Conservation (phyloP, 192 early-diverging fungal genomes). For the Umbelopsis isabellina region DNA sequence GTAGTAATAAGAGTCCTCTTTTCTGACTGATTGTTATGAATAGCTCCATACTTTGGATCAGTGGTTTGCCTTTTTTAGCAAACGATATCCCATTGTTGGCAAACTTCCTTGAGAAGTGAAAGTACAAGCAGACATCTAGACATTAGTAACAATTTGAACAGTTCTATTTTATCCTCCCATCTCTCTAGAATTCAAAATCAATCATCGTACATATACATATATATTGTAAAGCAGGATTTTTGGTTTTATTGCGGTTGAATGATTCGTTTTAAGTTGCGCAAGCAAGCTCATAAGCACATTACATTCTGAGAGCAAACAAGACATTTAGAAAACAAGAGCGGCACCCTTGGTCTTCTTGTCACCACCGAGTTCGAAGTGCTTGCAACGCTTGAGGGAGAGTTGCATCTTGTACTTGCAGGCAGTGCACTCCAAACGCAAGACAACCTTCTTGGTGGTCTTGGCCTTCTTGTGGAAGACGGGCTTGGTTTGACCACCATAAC, state of each 20-base stretch:
- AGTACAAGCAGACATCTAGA: too few species aligned
- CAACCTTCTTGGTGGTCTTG: constrained; percentile 99
- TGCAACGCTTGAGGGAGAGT: constrained; percentile 97
- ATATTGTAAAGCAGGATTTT: constrained; percentile 11
- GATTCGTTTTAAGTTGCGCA: constrained; percentile 14
- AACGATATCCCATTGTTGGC: constrained; percentile 75
- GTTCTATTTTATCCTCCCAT: too few species aligned
- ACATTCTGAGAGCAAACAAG: constrained; percentile 18
- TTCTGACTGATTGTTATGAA: neutral
- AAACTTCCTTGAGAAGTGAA: constrained; percentile 34
- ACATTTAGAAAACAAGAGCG: constrained; percentile 81
- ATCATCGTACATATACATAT: neutral
- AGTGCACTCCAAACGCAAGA: constrained; percentile 96
- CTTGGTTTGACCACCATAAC: constrained; percentile 99
- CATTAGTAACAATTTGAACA: too few species aligned
- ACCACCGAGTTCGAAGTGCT: constrained; percentile 99
- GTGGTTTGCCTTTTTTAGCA: constrained; percentile 71
- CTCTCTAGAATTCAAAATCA: neutral
- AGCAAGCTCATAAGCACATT: constrained; percentile 7
- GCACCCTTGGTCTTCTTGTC: constrained; percentile 93
- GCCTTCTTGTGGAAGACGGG: constrained; percentile 99
- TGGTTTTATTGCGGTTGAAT: constrained; percentile 15
- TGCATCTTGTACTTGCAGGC: constrained; percentile 99
- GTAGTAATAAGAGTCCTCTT: neutral
- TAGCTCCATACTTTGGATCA: constrained; percentile 64